Conservation (phyloP, 331 rosid species). For the Malus hybrid region DNA sequence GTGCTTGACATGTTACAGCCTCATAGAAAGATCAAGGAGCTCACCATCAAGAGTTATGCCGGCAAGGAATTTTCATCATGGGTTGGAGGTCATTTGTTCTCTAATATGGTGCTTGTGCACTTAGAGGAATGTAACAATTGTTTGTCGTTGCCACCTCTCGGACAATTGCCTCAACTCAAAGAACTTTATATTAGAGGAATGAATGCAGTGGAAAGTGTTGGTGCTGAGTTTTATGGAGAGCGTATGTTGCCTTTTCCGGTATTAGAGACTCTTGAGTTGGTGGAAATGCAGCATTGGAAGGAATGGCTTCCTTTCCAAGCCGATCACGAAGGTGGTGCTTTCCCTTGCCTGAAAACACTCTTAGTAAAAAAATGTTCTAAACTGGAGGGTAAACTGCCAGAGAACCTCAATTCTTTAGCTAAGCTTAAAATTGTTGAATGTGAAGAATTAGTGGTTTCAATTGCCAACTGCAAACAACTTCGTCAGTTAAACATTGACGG, state of each 20-base stretch:
- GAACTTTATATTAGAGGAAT: not conserved
- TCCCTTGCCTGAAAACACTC: conserved; percentile 1
- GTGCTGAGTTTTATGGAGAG: not conserved
- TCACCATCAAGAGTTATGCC: not conserved
- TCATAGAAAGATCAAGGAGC: not conserved
- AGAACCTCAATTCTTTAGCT: not conserved
- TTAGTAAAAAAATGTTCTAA: not conserved
- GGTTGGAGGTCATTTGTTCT: not conserved
- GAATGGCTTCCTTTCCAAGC: not conserved
- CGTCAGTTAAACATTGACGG: too few relatives aligned
- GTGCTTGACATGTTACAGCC: conserved; percentile 17
- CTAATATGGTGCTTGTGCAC: not conserved
- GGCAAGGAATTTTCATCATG: conserved; percentile 6
- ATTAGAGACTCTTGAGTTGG: conserved; percentile 9
- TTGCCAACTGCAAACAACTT: too few relatives aligned
- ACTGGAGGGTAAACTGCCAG: conserved; percentile 10
- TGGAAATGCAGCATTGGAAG: conserved; percentile 19
- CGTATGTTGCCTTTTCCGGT: not conserved
- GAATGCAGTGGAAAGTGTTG: not conserved
- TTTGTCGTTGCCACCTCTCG: not conserved
- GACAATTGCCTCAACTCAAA: not conserved
- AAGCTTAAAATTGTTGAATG: not conserved
- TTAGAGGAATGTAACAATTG: not conserved
- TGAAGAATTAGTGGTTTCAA: not conserved
- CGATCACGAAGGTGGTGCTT: not conserved